Base-by-base conservation (phyloP, 1,139 yeast genomes). In the Zygosaccharomyces pseudobailii region DNA sequence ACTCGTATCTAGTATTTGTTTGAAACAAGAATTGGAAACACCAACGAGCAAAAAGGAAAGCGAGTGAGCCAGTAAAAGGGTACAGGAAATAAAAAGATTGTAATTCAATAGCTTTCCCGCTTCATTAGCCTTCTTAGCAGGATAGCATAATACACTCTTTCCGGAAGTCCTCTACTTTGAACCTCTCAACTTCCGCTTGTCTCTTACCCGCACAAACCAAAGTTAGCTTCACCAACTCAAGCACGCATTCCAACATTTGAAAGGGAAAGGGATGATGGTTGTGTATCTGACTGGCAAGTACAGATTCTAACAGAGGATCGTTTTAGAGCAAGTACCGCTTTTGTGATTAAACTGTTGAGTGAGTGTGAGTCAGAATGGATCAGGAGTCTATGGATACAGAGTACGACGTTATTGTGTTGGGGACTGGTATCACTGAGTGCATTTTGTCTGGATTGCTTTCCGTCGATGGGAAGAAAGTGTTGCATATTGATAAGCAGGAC, bases 401-500 rank as follows among this genome's bases (percentile, higher is more conserved):
- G 59, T 92, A 90, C 80, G 98, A 92, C 72, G 92, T 87, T 53
- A 87, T 87, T 58, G 95, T 87, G 36, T 70, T 84, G 42, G 90
- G 88, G 68, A 70, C 92, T 37, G 98, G 98, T 17, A 78, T 94
- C 56, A 92, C 97, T 49, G 99, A 92, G 69, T 92, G 99, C 73
- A 84, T 94, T 53, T 79, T 92, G 46, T 88, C 97, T 1, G 99
- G 99, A 9, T 72, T 92, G 48, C 76, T 92, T 50, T 89, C 97
- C 9, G 96, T 90, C 10, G 98, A 92, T 65, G 95, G 97, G 59
- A 92, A 92, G 74, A 92, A 92, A 67, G 98, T 92, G 9, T 76
- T 92, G 50, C 98, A 92, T 70, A 89, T 92, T 57, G 99, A 92
- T 67, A 85, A 92, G 59, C 97, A 92, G 69, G 95, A 88, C 68